phyloP scores from a whole-genome alignment of 2,329 filamentous ascomycete species.

The Paracoccidioides lutzii region DNA sequence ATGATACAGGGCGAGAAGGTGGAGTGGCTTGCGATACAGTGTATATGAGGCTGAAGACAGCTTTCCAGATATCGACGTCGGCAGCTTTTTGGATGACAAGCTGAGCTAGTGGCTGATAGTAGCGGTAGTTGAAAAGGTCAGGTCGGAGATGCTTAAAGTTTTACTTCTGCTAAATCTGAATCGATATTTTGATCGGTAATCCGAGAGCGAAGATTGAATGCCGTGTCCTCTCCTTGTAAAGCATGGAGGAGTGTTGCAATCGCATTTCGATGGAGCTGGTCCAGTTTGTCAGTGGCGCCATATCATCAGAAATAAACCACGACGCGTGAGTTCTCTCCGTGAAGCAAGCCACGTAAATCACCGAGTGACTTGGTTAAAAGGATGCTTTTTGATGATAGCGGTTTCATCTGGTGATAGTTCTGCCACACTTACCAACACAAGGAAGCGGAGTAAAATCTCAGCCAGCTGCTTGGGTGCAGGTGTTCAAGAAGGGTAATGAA shows the following conservation, averaged over 20 bases:
- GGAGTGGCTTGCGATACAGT: conserved; percentile 1
- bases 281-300: background rate
- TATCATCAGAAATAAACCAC: background rate
- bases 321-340: background rate
- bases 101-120: conserved; percentile 3
- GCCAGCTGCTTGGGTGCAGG: too few species aligned
- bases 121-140: conserved; percentile 2
- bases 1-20: background rate
- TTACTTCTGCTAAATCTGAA: background rate
- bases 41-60: conserved; percentile 3
- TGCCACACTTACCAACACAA: background rate
- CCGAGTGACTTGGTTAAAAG: background rate
- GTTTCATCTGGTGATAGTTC: background rate
- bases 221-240: background rate
- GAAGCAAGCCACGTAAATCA: background rate
- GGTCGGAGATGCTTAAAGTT: background rate
- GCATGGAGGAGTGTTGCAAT: background rate
- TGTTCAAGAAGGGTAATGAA: too few species aligned
- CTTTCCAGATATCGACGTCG: conserved; percentile 7
- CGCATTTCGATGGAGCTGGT: background rate
- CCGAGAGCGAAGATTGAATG: conserved; percentile 1
- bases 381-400: background rate
- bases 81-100: conserved; percentile 5
- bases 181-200: background rate
- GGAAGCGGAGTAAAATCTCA: too few species aligned